A percentile compares a stretch with the other conserved stretches of the same genome.
Conservation (phyloP, 345 rosid species). For the Jatropha curcas region DNA sequence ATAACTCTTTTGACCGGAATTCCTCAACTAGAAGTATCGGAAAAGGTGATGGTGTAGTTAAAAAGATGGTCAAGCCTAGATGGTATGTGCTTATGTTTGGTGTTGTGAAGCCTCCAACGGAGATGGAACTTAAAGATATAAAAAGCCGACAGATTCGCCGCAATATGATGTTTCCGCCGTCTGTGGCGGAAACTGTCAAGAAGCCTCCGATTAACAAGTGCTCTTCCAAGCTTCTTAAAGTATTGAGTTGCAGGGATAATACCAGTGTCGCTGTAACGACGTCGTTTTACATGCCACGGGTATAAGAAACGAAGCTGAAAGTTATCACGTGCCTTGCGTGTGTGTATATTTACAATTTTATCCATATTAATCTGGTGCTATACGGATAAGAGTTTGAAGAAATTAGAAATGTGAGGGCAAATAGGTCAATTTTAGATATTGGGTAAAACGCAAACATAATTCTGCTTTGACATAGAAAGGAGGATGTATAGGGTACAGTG, state of each 20-base stretch:
- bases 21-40: slow-evolving; percentile 29
- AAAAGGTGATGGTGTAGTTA: background rate
- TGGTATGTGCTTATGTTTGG: slow-evolving; percentile 75
- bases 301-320: slow-evolving; percentile 1
- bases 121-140: slow-evolving; percentile 65
- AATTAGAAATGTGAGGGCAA: background rate
- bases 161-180: slow-evolving; percentile 37
- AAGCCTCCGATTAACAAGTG: slow-evolving; percentile 32
- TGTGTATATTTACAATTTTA: background rate
- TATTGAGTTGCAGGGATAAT: slow-evolving; percentile 65
- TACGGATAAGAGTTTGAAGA: background rate
- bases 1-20: slow-evolving; percentile 21
- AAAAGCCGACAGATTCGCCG: slow-evolving; percentile 68
- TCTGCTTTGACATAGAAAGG: slow-evolving; percentile 19
- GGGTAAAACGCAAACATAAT: background rate
- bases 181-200: slow-evolving; percentile 1
- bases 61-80: slow-evolving; percentile 43
- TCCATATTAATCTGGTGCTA: background rate
- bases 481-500: slow-evolving; percentile 13
- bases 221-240: slow-evolving; percentile 52
- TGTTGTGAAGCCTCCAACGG: slow-evolving; percentile 58
- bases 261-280: slow-evolving; percentile 57
- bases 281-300: slow-evolving; percentile 47
- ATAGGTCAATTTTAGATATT: background rate
- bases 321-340: slow-evolving; percentile 7